These are phyloP conservation scores for Exophiala aquamarina DNA, from an alignment of 2,329 filamentous ascomycete species.

Conservation along the genomic window DNA sequence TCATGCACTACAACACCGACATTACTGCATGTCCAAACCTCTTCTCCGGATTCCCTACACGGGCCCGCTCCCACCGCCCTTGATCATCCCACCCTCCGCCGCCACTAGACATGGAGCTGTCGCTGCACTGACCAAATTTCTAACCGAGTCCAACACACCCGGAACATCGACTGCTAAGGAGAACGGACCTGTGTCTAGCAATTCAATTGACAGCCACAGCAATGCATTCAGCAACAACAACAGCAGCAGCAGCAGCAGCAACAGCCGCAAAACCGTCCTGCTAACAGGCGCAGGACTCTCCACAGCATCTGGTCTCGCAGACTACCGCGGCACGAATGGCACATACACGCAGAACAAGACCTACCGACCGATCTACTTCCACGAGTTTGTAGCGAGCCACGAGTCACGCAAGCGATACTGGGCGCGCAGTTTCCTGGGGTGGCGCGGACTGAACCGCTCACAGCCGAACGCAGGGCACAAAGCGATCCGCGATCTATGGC, in stretches of 20 bases:
- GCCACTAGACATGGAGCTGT: slow-evolving; percentile 70
- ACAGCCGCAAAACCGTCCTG: slow-evolving; percentile 52
- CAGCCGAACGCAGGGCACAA: slow-evolving; percentile 76
- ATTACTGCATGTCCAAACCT: slow-evolving; percentile 60
- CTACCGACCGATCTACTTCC: slow-evolving; percentile 88
- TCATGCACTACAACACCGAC: neutral
- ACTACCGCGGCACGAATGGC: slow-evolving; percentile 86
- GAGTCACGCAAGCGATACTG: slow-evolving; percentile 90
- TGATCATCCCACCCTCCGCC: slow-evolving; percentile 72
- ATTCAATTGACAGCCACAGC: too few species aligned
- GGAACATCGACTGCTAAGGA: slow-evolving; percentile 31
- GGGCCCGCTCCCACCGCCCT: slow-evolving; percentile 72
- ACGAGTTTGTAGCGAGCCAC: slow-evolving; percentile 81
- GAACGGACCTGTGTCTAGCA: too few species aligned
- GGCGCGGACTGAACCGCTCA: slow-evolving; percentile 78
- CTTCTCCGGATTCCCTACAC: slow-evolving; percentile 91
- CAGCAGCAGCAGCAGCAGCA: slow-evolving; percentile 43
- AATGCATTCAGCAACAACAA: too few species aligned
- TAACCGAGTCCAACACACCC: slow-evolving; percentile 56
- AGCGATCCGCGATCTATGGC: slow-evolving; percentile 70
- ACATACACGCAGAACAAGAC: slow-evolving; percentile 90
- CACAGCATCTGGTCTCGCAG: slow-evolving; percentile 86
- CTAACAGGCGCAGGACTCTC: slow-evolving; percentile 87
- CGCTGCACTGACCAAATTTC: slow-evolving; percentile 73
- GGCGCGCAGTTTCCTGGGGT: slow-evolving; percentile 91